phyloP scores from a whole-genome alignment of 73 alveolate genomes.

The Paramecium octaurelia region DNA sequence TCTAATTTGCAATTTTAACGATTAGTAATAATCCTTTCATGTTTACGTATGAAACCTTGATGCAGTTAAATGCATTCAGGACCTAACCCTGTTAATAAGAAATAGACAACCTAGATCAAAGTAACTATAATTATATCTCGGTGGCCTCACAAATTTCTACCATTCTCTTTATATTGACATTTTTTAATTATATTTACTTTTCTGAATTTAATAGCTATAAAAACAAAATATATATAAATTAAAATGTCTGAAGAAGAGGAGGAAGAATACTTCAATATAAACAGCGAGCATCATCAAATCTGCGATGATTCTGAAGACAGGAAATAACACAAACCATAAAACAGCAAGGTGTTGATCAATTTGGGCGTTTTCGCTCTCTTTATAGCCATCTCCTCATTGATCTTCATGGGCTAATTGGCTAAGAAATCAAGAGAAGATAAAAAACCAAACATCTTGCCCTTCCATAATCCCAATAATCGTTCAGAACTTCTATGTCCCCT shows the following conservation, averaged over 20 bases:
- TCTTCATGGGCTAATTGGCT: not conserved
- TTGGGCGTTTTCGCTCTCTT: not conserved
- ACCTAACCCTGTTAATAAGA: not conserved
- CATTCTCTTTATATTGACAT: slow-evolving; percentile 25
- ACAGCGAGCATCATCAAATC: not conserved
- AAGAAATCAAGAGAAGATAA: slow-evolving; percentile 21
- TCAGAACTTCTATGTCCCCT: not conserved
- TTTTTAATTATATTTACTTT: not conserved
- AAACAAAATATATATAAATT: not conserved
- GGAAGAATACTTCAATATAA: not conserved
- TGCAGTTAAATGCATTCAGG: not conserved
- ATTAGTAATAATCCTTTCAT: not conserved
- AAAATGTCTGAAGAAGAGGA: not conserved
- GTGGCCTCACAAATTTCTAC: slow-evolving; percentile 11
- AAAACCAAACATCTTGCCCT: not conserved
- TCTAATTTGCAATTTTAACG: not conserved
- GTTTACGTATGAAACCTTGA: not conserved
- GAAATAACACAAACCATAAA: not conserved
- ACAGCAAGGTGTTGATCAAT: not conserved
- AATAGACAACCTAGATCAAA: not conserved
- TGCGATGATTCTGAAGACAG: not conserved
- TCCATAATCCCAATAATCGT: slow-evolving; percentile 6
- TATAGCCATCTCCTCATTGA: not conserved
- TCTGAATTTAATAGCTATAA: slow-evolving; percentile 18
- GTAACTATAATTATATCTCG: not conserved